Base-by-base conservation (phyloP, 148 eudicot genomes). In the Polygonum maritimum region DNA sequence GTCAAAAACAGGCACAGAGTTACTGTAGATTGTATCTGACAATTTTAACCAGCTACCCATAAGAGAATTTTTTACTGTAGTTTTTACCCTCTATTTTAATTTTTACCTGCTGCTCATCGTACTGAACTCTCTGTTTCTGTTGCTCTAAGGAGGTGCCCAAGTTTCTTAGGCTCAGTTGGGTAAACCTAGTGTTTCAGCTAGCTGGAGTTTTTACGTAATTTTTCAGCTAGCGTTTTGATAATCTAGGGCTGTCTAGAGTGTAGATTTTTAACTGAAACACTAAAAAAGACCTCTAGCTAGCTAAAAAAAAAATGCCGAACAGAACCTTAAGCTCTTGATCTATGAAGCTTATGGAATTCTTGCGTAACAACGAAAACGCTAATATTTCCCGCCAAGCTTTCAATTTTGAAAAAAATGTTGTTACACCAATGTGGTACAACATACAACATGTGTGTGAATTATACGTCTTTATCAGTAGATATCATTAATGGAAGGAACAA, bases 81-180 rank as follows among this genome's bases (percentile, higher is more conserved):
- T n/a, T 48, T 48, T 48, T 18, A 51, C 57, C 57, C 19, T 51
- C 55, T 18, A 51, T 14, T 51, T 60, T 12, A 60, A 26, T 5
- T 60, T 1, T 60, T 60, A 7, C 31, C 69, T 60, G 69, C 69
- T 31, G 69, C 69, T 26, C 69, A 62, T 62, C 69, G 69, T 62
- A 62, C 69, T 62, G 69, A 62, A 62, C 69, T 62, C 69, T 62
- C 38, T 31, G 0, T 1, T 62, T 62, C 69, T 31, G 39, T 62
- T 62, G 18, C 16, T 62, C 16, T 62, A 9, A n/a, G n/a, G n/a
- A 26, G 31, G 0, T 26, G 31, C 1, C 31, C 31, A 26, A 26
- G 31, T 26, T 26, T 26, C 31, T 26, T 26, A 26, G 31, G 31
- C 31, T 26, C 31, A 0, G 0, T 26, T 26, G 31, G 31, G 1